Base-by-base conservation (phyloP, 1,284 basidiomycete species). In the Naganishia sp. region DNA sequence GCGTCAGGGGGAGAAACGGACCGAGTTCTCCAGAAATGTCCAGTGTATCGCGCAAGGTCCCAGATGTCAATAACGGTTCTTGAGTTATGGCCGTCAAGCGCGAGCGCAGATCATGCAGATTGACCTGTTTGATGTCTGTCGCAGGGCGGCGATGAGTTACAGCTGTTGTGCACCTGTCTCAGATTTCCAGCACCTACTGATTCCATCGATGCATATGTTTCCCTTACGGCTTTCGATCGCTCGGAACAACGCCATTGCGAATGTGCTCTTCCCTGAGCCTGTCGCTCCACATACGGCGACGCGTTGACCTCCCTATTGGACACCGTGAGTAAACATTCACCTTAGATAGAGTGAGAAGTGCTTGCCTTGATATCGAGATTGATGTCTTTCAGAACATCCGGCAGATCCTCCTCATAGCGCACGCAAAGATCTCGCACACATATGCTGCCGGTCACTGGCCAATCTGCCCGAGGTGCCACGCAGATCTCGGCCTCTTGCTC, bases 241-340 rank as follows among this genome's bases (percentile, higher is more conserved):
- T 31, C 90, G 86, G 78, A 93, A 87, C 21, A 94, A 81, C 1
- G 78, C 78, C 36, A 80, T 86, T 42, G 92, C 81, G 13, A 93
- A 78, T 1, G 89, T 90, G 61, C 86, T 87, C 79, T 92, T 92
- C 39, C 90, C 87, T 71, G 78, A 74, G 18, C 86, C 87, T 0
- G 88, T 90, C 9, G 88, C 79, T 9, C 89, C 89, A 21, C 90
- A 87, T 43, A 92, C 84, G 7, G 89, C 89, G 67, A 92, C 86
- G 78, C 91, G 90, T 75, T 90, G 86, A 2, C 90, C 88, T 5
- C 88, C 81, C 64, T 77, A 49, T 33, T 2, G 7, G 15, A 13
- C 45, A n/a, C 36, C 13, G 31, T 31, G 31, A 33, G 42, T 25
- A 16, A n/a, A 59, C 23, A n/a, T 48, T 67, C 56, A 71, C 65